Evolutionary conservation across 2,329 filamentous ascomycete genomes (phyloP).

Genomic region (Cadophora gregata): DNA sequence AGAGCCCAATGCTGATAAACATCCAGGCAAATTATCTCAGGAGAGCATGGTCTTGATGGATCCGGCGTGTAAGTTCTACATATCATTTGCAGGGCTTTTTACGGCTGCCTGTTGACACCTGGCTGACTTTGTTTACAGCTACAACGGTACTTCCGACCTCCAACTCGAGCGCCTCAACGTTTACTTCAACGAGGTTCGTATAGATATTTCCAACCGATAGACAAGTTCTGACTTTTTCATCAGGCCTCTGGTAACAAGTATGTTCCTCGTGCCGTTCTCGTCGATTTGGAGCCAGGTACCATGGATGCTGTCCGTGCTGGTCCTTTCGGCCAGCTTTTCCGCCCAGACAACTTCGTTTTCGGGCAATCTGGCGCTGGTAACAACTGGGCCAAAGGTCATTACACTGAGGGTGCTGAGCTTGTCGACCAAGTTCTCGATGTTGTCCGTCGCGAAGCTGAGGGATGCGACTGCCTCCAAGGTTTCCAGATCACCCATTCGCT

Average conservation of each 20-base stretch:
- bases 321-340: constrained; percentile 98
- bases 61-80: constrained; percentile 80
- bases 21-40: constrained; percentile 78
- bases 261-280: constrained; percentile 97
- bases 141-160: constrained; percentile 97
- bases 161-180: constrained; percentile 99
- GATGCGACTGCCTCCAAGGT: constrained; percentile 98
- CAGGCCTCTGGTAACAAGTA: constrained; percentile 98
- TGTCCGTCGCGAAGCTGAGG: constrained; percentile 97
- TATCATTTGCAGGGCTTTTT: not conserved
- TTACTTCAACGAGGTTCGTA: constrained; percentile 89
- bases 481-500: constrained; percentile 99
- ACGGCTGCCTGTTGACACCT: constrained; percentile 33
- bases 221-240: constrained; percentile 40
- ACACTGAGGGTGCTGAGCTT: constrained; percentile 99
- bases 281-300: constrained; percentile 99
- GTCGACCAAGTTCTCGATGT: constrained; percentile 98
- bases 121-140: constrained; percentile 59
- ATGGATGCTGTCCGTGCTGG: constrained; percentile 99
- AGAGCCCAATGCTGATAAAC: constrained; percentile 48
- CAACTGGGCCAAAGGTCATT: constrained; percentile 99
- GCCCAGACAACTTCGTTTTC: constrained; percentile 99
- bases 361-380: constrained; percentile 99
- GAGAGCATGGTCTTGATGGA: constrained; percentile 96
- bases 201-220: not conserved